These are phyloP conservation scores for Yamadazyma kanchanaburiensis DNA, from an alignment of 1,139 yeast species.

Conservation along the genomic window DNA sequence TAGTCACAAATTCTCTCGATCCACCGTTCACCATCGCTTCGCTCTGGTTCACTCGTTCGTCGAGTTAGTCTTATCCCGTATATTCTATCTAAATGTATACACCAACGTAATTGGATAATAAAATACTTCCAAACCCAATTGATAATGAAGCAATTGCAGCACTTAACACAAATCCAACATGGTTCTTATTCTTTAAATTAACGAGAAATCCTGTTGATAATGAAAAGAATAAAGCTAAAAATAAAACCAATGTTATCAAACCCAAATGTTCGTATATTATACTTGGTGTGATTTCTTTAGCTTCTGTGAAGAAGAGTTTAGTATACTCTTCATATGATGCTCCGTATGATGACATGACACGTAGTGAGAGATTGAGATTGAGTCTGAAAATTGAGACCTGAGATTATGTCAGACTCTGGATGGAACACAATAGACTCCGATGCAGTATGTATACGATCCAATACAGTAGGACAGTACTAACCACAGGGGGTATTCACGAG, in stretches of 20 bases:
- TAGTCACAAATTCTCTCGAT: too few relatives aligned
- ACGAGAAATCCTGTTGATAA: constrained; percentile 35
- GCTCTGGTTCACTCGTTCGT: neutral
- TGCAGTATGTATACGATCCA: constrained; percentile 38
- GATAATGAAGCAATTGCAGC: constrained; percentile 37
- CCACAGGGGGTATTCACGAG: constrained; percentile 65
- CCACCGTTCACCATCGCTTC: too few relatives aligned
- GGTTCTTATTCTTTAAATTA: constrained; percentile 29
- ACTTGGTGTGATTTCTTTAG: constrained; percentile 23
- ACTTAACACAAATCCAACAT: constrained; percentile 25
- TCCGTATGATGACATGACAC: constrained; percentile 20
- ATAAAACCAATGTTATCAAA: constrained; percentile 18
- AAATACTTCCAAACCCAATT: constrained; percentile 36
- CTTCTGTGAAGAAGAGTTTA: constrained; percentile 18
- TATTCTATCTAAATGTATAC: constrained; percentile 29
- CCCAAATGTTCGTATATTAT: constrained; percentile 14
- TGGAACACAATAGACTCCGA: constrained; percentile 77
- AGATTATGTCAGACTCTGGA: constrained; percentile 20
- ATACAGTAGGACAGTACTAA: constrained; percentile 6
- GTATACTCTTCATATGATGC: constrained; percentile 30
- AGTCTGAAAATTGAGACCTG: neutral
- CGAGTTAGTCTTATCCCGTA: neutral
- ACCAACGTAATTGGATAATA: constrained; percentile 42
- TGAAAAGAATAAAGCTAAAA: constrained; percentile 31
- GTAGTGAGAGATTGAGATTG: neutral